Conservation (phyloP, 2,329 filamentous ascomycete species). For the Fonsecaea pedrosoi region DNA sequence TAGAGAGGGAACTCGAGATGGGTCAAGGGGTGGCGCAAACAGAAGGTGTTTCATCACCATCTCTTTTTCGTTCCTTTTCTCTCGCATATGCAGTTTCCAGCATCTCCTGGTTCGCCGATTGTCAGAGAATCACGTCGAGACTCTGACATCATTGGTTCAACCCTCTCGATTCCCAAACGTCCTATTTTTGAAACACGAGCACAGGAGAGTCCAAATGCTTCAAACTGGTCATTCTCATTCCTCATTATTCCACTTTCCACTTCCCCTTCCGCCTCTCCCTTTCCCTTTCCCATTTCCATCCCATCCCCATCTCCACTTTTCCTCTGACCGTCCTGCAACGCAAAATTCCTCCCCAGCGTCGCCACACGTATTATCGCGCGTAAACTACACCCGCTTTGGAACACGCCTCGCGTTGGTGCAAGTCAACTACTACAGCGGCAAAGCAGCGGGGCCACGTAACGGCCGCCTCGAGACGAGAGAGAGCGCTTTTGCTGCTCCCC, state of each 20-base stretch:
- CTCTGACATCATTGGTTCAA: constrained; percentile 18
- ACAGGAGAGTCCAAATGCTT: too few relatives aligned
- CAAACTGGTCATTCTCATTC: not conserved
- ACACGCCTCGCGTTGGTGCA: not conserved
- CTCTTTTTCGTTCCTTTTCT: not conserved
- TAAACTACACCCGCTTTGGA: constrained; percentile 13
- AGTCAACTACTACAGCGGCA: not conserved
- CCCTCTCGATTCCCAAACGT: not conserved
- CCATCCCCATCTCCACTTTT: not conserved
- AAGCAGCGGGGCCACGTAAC: constrained; percentile 11
- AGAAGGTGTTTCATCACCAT: constrained; percentile 15
- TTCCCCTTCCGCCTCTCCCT: not conserved
- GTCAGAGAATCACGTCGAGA: constrained; percentile 12
- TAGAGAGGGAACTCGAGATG: not conserved
- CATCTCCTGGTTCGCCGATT: too few relatives aligned
- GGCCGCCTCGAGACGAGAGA: constrained; percentile 9
- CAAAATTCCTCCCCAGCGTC: not conserved
- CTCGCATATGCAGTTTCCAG: too few relatives aligned
- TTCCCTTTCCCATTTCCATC: not conserved
- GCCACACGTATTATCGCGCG: constrained; percentile 10
- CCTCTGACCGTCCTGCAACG: not conserved
- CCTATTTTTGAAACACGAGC: constrained; percentile 21
- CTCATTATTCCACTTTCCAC: not conserved
- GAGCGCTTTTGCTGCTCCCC: not conserved
- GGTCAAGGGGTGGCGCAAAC: constrained; percentile 4